Percentiles rank a stretch among this genome's conserved stretches.
Conservation (phyloP, 805 yeast species). For the Yamadazyma laniorum region DNA sequence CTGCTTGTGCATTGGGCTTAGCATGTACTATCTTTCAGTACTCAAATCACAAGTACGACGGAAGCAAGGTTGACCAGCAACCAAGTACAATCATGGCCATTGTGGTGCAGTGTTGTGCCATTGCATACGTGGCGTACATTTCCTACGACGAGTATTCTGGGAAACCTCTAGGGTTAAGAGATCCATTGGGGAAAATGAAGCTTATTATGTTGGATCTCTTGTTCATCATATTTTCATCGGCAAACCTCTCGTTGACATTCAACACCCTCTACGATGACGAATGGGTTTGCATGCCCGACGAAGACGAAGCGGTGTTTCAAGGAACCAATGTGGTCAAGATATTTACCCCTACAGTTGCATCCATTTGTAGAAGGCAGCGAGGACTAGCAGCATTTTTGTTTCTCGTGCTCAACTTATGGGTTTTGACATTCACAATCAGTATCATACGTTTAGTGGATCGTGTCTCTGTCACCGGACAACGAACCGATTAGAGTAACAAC, state of each 20-base stretch:
- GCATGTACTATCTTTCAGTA: constrained; percentile 57
- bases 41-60: constrained; percentile 34
- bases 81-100: constrained; percentile 94
- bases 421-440: constrained; percentile 78
- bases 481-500: constrained; percentile 2
- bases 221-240: constrained; percentile 85
- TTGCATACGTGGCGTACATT: constrained; percentile 74
- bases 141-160: constrained; percentile 90
- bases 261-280: constrained; percentile 74
- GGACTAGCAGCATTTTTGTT: constrained; percentile 79
- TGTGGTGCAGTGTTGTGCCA: constrained; percentile 75
- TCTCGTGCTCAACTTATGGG: constrained; percentile 76
- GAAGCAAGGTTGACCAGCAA: constrained; percentile 56
- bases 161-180: constrained; percentile 85
- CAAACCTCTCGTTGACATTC: constrained; percentile 82
- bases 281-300: constrained; percentile 64
- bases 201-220: constrained; percentile 78
- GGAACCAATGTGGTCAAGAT: constrained; percentile 16
- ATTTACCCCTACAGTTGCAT: constrained; percentile 33
- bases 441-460: constrained; percentile 77
- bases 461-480: constrained; percentile 28
- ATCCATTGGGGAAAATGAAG: constrained; percentile 79
- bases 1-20: constrained; percentile 67
- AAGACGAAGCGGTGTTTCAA: constrained; percentile 8
- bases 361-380: constrained; percentile 75